These are phyloP conservation scores for Cubamyces sp. DNA, from an alignment of 768 basidiomycete species.

Conservation along the genomic window DNA sequence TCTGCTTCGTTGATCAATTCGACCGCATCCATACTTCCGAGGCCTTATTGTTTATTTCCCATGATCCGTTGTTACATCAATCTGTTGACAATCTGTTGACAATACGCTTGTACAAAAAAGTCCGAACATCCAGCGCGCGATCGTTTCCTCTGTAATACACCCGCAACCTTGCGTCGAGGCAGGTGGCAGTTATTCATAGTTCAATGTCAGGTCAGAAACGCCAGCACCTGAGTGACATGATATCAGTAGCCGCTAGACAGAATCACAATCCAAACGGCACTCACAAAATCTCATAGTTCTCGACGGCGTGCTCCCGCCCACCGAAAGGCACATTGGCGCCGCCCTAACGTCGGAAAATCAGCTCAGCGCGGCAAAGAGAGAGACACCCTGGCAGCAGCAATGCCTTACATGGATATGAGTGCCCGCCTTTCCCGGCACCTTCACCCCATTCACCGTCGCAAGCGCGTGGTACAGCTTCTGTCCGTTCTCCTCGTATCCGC, in stretches of 20 bases:
- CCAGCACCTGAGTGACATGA: conserved; percentile 41
- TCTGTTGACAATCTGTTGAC: neutral
- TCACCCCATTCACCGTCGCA: conserved; percentile 51
- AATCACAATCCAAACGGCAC: conserved; percentile 17
- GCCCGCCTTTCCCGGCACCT: conserved; percentile 76
- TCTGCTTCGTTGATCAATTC: too few relatives aligned
- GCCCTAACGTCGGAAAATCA: conserved; percentile 33
- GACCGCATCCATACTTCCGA: too few relatives aligned
- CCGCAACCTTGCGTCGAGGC: neutral
- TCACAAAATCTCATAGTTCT: conserved; percentile 49
- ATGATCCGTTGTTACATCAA: neutral
- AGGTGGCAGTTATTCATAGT: too few relatives aligned
- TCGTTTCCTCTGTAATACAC: neutral
- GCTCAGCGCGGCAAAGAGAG: too few relatives aligned
- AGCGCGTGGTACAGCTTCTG: conserved; percentile 70
- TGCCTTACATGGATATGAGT: conserved; percentile 49
- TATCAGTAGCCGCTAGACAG: conserved; percentile 1
- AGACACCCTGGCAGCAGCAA: too few relatives aligned
- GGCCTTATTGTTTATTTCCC: too few relatives aligned
- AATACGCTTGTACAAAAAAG: too few relatives aligned
- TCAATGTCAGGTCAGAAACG: conserved; percentile 21
- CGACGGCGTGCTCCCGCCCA: conserved; percentile 42
- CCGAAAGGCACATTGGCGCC: conserved; percentile 48
- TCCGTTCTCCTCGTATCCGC: conserved; percentile 76
- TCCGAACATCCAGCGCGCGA: too few relatives aligned